Conservation (phyloP, 2,329 filamentous ascomycete genomes). For the Myrmaecium sp. region DNA sequence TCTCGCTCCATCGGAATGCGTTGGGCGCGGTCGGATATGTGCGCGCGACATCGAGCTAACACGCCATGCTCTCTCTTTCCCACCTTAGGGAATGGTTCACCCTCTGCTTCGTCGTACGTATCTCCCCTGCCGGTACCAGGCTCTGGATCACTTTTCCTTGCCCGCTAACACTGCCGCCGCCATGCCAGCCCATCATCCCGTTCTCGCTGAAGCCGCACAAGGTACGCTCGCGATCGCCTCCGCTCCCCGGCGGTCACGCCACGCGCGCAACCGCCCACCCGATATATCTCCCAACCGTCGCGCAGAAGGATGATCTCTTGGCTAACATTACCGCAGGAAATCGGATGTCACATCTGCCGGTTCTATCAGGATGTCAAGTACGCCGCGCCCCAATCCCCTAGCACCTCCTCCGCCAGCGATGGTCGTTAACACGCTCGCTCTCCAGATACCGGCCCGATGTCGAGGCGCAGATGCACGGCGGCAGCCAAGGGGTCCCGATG, state of each 20-base stretch:
- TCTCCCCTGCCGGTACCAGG: neutral
- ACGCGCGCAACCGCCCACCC: slow-evolving; percentile 21
- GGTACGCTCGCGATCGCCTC: neutral
- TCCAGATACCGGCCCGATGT: slow-evolving; percentile 17
- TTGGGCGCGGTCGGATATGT: neutral
- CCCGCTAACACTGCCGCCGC: neutral
- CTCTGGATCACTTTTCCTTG: slow-evolving; percentile 6
- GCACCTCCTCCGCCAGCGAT: neutral
- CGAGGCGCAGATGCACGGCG: slow-evolving; percentile 12
- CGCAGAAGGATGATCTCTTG: slow-evolving; percentile 29
- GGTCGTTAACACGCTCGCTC: neutral
- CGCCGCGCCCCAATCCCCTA: slow-evolving; percentile 1
- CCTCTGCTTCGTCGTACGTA: slow-evolving; percentile 51
- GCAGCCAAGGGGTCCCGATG: slow-evolving; percentile 5
- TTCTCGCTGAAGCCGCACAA: slow-evolving; percentile 39
- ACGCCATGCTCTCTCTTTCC: too few relatives aligned
- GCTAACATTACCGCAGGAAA: slow-evolving; percentile 36
- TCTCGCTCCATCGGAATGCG: neutral
- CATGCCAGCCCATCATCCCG: slow-evolving; percentile 48
- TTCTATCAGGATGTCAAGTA: slow-evolving; percentile 46
- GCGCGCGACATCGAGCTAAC: too few relatives aligned
- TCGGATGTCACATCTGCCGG: slow-evolving; percentile 59
- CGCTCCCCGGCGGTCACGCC: neutral
- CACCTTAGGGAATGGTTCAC: slow-evolving; percentile 62
- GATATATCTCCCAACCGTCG: too few relatives aligned